phyloP scores from a whole-genome alignment of 2,329 filamentous ascomycete species.

The Aurifilum marmelostoma region DNA sequence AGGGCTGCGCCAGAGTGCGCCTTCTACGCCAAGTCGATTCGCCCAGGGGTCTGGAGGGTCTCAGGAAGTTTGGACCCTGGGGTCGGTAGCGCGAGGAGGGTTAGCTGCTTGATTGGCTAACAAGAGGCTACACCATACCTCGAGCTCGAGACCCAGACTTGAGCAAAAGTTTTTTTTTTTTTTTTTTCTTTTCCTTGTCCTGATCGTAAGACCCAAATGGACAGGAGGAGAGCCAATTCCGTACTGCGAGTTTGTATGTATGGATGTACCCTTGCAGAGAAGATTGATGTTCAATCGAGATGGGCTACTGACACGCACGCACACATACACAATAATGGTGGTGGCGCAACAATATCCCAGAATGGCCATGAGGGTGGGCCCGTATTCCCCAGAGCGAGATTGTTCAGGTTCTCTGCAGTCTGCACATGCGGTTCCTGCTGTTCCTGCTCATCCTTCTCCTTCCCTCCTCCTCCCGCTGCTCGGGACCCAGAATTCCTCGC shows the following conservation, averaged over 20 bases:
- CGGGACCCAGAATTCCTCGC: conserved; percentile 11
- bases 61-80: not conserved
- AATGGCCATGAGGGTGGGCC: conserved; percentile 14
- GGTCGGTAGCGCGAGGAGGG: not conserved
- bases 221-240: not conserved
- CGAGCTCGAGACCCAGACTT: not conserved
- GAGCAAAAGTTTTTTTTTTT: conserved; percentile 2
- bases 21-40: conserved; percentile 6
- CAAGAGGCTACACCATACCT: not conserved
- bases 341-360: conserved; percentile 20
- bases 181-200: no score
- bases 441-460: not conserved
- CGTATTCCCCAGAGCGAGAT: conserved; percentile 20
- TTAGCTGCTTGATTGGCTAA: not conserved
- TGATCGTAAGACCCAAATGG: not conserved
- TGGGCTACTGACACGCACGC: not conserved
- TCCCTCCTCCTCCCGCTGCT: conserved; percentile 6
- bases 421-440: not conserved
- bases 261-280: not conserved
- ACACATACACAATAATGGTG: not conserved
- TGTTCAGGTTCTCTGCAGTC: conserved; percentile 28
- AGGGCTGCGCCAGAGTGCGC: not conserved
- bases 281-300: not conserved
- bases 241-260: not conserved
- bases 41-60: conserved; percentile 5